phyloP scores from a whole-genome alignment of 352 stramenopile species.

The Pythium myriotylum region DNA sequence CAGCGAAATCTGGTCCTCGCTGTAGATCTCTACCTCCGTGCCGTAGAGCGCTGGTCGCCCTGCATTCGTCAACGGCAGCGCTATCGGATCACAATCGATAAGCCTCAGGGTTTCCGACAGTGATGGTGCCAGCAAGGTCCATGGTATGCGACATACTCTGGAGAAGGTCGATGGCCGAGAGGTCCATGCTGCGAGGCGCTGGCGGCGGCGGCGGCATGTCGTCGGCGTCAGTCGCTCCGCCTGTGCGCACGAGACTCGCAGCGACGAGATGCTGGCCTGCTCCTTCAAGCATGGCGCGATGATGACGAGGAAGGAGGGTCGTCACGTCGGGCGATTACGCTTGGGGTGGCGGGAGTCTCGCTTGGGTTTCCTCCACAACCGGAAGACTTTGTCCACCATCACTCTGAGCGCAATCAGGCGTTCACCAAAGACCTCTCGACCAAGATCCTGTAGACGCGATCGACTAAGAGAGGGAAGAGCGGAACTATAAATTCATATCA shows the following conservation, averaged over 20 bases:
- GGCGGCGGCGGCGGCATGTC: slow-evolving; percentile 13
- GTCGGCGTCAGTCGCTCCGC: slow-evolving; percentile 7
- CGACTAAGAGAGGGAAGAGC: background rate
- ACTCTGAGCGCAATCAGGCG: background rate
- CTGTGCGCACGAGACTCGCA: slow-evolving; percentile 12
- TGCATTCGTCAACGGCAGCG: slow-evolving; percentile 65
- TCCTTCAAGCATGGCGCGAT: slow-evolving; percentile 2
- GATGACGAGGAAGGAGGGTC: slow-evolving; percentile 10
- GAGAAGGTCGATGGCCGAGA: slow-evolving; percentile 66
- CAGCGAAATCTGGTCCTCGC: slow-evolving; percentile 79
- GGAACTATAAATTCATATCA: background rate
- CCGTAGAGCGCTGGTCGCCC: slow-evolving; percentile 74
- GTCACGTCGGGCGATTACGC: slow-evolving; percentile 16
- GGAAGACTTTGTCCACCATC: background rate
- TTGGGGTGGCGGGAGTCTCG: background rate
- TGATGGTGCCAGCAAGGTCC: no score
- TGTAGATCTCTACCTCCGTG: slow-evolving; percentile 89
- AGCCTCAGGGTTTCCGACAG: no score
- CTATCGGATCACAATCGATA: slow-evolving; percentile 29
- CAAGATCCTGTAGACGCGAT: slow-evolving; percentile 1
- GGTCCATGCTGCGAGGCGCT: slow-evolving; percentile 19
- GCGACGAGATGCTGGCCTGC: slow-evolving; percentile 15
- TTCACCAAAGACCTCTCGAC: background rate
- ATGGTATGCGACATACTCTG: slow-evolving; percentile 46
- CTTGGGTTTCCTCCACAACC: background rate